A percentile compares a stretch with the other conserved stretches of the same genome.
These are phyloP conservation scores for Colletotrichum scovillei DNA, from an alignment of 2,329 filamentous ascomycete species.

Conservation along the genomic window DNA sequence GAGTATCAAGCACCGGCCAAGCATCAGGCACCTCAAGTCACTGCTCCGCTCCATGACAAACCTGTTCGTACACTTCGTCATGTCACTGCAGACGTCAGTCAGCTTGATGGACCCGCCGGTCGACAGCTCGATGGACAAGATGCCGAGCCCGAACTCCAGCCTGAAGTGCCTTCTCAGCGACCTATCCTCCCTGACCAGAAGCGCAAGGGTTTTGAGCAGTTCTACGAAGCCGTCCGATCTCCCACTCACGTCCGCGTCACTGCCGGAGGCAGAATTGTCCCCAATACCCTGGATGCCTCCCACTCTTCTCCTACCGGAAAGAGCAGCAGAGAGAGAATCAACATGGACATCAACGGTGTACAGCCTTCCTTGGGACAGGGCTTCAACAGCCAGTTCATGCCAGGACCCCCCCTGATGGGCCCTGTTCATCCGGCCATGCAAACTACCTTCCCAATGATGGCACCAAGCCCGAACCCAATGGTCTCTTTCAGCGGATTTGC, in stretches of 20 bases:
- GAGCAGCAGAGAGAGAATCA: conserved; percentile 55
- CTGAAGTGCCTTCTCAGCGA: conserved; percentile 34
- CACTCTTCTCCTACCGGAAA: conserved; percentile 62
- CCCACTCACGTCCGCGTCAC: conserved; percentile 76
- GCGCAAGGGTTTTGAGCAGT: conserved; percentile 74
- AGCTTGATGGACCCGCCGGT: conserved; percentile 28
- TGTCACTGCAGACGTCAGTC: neutral
- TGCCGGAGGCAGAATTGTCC: conserved; percentile 74
- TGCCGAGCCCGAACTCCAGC: conserved; percentile 42
- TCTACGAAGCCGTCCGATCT: conserved; percentile 76
- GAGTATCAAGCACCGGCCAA: neutral
- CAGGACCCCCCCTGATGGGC: conserved; percentile 21
- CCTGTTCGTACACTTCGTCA: neutral
- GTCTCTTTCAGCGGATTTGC: conserved; percentile 19
- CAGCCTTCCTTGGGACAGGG: conserved; percentile 42
- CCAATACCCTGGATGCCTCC: conserved; percentile 66
- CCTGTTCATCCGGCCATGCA: conserved; percentile 26
- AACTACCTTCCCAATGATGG: conserved; percentile 11
- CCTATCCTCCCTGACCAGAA: conserved; percentile 57
- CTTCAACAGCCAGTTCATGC: conserved; percentile 32
- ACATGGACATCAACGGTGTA: conserved; percentile 38
- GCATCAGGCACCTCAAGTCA: neutral
- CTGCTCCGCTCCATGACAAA: neutral
- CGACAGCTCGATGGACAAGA: conserved; percentile 54
- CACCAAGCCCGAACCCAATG: conserved; percentile 22